Conservation (phyloP, 1,139 yeast species). For the Nakaseomyces sp. region DNA sequence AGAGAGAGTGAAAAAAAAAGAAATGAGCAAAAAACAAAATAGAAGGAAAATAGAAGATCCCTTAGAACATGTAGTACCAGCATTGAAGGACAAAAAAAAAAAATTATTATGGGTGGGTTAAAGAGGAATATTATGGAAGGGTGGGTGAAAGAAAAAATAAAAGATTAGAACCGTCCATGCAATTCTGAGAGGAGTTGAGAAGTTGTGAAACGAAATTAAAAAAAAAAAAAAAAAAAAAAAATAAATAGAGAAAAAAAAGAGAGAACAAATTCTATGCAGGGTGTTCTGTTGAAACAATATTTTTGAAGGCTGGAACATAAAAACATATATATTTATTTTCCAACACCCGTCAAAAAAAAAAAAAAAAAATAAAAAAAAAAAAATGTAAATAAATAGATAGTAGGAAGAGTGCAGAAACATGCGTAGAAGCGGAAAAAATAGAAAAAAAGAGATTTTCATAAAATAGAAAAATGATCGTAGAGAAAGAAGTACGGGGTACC, state of each 20-base stretch:
- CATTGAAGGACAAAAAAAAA: neutral
- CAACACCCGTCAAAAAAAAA: no score
- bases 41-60: conserved; percentile 1
- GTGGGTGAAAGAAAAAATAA: no score
- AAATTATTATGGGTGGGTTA: neutral
- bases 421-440: no score
- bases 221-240: no score
- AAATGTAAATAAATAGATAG: no score
- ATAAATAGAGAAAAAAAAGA: no score
- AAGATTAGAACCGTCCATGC: neutral
- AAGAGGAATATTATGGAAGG: neutral
- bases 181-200: neutral
- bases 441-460: neutral
- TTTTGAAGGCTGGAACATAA: no score
- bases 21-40: neutral
- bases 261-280: neutral
- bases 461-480: no score
- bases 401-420: no score
- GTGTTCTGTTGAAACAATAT: no score
- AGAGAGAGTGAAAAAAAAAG: neutral
- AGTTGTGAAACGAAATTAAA: neutral
- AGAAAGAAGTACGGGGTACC: neutral
- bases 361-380: neutral
- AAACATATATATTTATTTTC: no score
- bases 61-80: neutral